Evolutionary conservation across 352 stramenopile genomes (phyloP).

Genomic region (Pythium sp.): DNA sequence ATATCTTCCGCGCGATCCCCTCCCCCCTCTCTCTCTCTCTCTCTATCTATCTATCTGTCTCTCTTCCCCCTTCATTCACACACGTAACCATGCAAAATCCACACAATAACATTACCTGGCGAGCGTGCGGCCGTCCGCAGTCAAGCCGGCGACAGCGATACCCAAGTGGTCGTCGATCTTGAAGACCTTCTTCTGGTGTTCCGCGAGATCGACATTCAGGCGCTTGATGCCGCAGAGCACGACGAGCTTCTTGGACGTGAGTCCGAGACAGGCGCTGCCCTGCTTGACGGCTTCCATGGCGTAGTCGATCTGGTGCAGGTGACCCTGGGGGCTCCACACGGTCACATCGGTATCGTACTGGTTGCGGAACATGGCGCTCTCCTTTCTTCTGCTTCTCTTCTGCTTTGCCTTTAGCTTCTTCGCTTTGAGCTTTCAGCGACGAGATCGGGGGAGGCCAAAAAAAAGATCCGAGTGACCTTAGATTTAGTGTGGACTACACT

Average conservation of each 20-base stretch:
- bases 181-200: constrained; percentile 98
- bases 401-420: constrained; percentile 4
- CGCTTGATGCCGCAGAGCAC: constrained; percentile 91
- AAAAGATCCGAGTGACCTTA: constrained; percentile 26
- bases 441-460: constrained; percentile 14
- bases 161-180: constrained; percentile 99
- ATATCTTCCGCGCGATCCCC: background rate
- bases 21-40: background rate
- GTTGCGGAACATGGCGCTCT: constrained; percentile 95
- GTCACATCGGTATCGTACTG: constrained; percentile 99
- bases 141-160: constrained; percentile 97
- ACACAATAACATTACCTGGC: constrained; percentile 41
- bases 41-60: background rate
- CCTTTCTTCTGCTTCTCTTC: background rate
- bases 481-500: background rate
- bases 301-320: constrained; percentile 98
- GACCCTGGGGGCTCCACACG: constrained; percentile 98
- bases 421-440: constrained; percentile 11
- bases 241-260: constrained; percentile 92
- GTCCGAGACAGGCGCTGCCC: constrained; percentile 94
- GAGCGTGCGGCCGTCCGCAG: constrained; percentile 95
- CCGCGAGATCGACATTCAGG: constrained; percentile 88
- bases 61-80: constrained; percentile 1
- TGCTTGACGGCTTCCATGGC: constrained; percentile 96
- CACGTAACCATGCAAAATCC: background rate